These are phyloP conservation scores for Periconia sp. DNA, from an alignment of 2,329 filamentous ascomycete genomes.

Conservation along the genomic window DNA sequence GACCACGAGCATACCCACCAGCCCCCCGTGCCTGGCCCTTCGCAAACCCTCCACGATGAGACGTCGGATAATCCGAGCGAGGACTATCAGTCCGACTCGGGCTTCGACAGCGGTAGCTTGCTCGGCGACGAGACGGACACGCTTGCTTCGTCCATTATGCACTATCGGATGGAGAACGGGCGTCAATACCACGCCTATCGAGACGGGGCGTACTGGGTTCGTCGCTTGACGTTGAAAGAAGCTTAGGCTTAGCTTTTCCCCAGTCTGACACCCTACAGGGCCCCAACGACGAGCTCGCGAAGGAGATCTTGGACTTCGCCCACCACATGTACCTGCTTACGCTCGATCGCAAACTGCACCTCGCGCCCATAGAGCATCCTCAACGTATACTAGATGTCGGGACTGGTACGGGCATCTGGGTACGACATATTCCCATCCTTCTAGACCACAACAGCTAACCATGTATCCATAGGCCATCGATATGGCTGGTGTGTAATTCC, in stretches of 20 bases:
- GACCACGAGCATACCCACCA: conserved; percentile 4
- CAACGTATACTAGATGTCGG: conserved; percentile 41
- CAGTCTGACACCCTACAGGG: conserved; percentile 28
- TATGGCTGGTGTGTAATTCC: conserved; percentile 19
- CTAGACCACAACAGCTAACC: too few species aligned
- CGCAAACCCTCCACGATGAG: not conserved
- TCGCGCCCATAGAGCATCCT: conserved; percentile 40
- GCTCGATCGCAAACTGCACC: conserved; percentile 39
- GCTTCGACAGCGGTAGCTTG: conserved; percentile 44
- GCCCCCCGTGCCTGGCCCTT: not conserved
- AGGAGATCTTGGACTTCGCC: conserved; percentile 53
- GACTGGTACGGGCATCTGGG: conserved; percentile 47
- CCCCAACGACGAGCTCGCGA: conserved; percentile 52
- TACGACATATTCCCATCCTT: too few species aligned
- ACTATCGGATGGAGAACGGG: conserved; percentile 47
- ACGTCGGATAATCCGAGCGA: conserved; percentile 7
- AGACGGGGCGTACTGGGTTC: conserved; percentile 43
- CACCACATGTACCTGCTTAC: conserved; percentile 47
- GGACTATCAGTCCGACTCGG: conserved; percentile 38
- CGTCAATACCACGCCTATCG: conserved; percentile 45
- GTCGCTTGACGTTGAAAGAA: conserved; percentile 5
- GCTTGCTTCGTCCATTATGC: conserved; percentile 41
- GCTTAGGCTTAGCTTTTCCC: too few species aligned
- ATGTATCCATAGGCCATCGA: too few species aligned
- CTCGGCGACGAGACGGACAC: conserved; percentile 44